These are phyloP conservation scores for Elsinoe arachidis DNA, from an alignment of 2,329 filamentous ascomycete genomes.

Conservation along the genomic window DNA sequence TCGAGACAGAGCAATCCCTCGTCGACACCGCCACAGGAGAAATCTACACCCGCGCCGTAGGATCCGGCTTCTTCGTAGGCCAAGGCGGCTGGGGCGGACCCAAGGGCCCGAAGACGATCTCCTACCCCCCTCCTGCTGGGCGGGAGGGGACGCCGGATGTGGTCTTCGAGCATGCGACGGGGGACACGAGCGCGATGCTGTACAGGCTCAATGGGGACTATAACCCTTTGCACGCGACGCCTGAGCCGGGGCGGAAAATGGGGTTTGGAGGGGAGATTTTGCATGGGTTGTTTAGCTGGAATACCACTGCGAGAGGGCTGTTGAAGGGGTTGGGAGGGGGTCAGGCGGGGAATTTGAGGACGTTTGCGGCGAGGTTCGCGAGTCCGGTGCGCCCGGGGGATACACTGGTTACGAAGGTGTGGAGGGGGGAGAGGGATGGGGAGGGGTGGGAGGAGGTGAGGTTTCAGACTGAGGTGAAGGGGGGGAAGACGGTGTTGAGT, in stretches of 20 bases:
- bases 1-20: conserved; percentile 69
- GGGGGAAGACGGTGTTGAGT: conserved; percentile 75
- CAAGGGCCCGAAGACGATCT: conserved; percentile 73
- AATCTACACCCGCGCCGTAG: conserved; percentile 60
- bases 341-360: conserved; percentile 71
- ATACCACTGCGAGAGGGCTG: conserved; percentile 64
- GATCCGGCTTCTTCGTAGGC: conserved; percentile 69
- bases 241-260: conserved; percentile 79
- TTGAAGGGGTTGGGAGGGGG: conserved; percentile 65
- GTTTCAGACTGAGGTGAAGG: conserved; percentile 68
- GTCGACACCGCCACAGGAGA: conserved; percentile 63
- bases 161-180: conserved; percentile 62
- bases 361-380: conserved; percentile 84
- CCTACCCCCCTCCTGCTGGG: conserved; percentile 66
- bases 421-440: conserved; percentile 60
- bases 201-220: conserved; percentile 88
- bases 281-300: conserved; percentile 84
- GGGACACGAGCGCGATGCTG: conserved; percentile 60
- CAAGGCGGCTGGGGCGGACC: conserved; percentile 83
- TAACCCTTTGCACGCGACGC: conserved; percentile 83
- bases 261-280: conserved; percentile 84
- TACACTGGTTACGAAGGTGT: conserved; percentile 71
- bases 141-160: conserved; percentile 55
- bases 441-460: conserved; percentile 70
- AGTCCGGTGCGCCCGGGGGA: conserved; percentile 76